These are phyloP conservation scores for Malania oleifera DNA, from an alignment of 164 flowering plant species.

Conservation along the genomic window DNA sequence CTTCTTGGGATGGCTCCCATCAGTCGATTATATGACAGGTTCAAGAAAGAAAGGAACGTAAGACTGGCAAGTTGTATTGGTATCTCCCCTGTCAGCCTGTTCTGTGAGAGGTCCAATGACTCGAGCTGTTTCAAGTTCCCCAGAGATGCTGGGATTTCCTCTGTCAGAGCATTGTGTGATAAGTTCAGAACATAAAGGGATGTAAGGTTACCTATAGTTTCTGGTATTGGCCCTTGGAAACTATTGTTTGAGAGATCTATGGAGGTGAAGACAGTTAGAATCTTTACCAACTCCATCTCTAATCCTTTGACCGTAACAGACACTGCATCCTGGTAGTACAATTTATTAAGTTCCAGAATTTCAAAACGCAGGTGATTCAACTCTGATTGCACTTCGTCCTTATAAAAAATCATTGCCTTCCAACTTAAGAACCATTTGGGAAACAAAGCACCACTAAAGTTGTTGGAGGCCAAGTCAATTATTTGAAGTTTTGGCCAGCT, in stretches of 20 bases:
- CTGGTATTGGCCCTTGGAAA: conserved; percentile 18
- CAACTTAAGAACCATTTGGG: not conserved
- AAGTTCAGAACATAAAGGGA: conserved; percentile 16
- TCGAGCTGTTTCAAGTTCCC: conserved; percentile 14
- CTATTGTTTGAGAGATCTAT: conserved; percentile 18
- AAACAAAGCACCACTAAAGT: conserved; percentile 2
- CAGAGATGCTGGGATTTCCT: conserved; percentile 2
- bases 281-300: conserved; percentile 5
- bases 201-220: conserved; percentile 6
- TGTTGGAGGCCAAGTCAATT: conserved; percentile 16
- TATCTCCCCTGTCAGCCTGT: conserved; percentile 13
- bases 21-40: conserved; percentile 14
- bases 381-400: not conserved
- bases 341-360: not conserved
- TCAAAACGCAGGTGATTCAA: not conserved
- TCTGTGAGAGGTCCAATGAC: conserved; percentile 17
- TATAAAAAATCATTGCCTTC: not conserved
- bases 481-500: conserved; percentile 16
- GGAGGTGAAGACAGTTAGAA: conserved; percentile 15
- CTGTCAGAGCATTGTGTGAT: conserved; percentile 8
- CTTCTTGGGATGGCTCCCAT: conserved; percentile 11
- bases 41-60: conserved; percentile 9
- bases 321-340: conserved; percentile 18
- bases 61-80: conserved; percentile 10
- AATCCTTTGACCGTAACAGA: conserved; percentile 8